Conservation (phyloP, 257 asterid species). For the Scutellaria barbata region DNA sequence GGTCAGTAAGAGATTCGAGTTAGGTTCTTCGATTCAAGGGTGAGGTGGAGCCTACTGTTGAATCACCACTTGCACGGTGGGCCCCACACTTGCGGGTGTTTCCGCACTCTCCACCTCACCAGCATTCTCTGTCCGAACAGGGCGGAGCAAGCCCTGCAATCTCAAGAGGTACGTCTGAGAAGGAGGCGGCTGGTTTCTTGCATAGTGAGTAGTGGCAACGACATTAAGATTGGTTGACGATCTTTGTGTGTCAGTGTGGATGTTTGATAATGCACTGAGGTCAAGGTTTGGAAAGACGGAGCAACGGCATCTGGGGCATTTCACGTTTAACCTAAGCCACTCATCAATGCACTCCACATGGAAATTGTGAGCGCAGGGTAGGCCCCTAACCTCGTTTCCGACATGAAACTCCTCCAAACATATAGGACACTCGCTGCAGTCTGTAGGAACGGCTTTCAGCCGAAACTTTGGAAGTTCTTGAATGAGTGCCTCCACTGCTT, state of each 20-base stretch:
- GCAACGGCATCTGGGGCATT: slow-evolving; percentile 97
- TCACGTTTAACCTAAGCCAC: slow-evolving; percentile 91
- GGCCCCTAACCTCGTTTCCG: slow-evolving; percentile 97
- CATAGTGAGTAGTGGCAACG: slow-evolving; percentile 64
- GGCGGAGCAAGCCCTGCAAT: slow-evolving; percentile 81
- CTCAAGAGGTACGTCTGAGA: slow-evolving; percentile 81
- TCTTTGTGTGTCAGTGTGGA: slow-evolving; percentile 68
- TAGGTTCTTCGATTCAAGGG: slow-evolving; percentile 40
- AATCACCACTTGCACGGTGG: slow-evolving; percentile 54
- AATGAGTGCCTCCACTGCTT: slow-evolving; percentile 94
- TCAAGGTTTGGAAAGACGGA: slow-evolving; percentile 96
- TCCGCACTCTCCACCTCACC: slow-evolving; percentile 42
- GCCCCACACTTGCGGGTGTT: slow-evolving; percentile 41
- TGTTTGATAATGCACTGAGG: slow-evolving; percentile 80
- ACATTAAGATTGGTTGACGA: slow-evolving; percentile 43
- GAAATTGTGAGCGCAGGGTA: slow-evolving; percentile 98
- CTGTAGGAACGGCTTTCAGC: slow-evolving; percentile 91
- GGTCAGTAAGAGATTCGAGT: background rate
- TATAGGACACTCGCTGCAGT: slow-evolving; percentile 96
- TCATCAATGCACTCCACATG: slow-evolving; percentile 97
- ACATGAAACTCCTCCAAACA: slow-evolving; percentile 91
- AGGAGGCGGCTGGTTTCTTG: slow-evolving; percentile 62
- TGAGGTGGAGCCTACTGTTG: slow-evolving; percentile 48
- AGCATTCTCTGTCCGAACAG: slow-evolving; percentile 53
- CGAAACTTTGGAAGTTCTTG: slow-evolving; percentile 93